These are phyloP conservation scores for Trichoderma koningiopsis DNA, from an alignment of 2,329 filamentous ascomycete species.

Conservation along the genomic window DNA sequence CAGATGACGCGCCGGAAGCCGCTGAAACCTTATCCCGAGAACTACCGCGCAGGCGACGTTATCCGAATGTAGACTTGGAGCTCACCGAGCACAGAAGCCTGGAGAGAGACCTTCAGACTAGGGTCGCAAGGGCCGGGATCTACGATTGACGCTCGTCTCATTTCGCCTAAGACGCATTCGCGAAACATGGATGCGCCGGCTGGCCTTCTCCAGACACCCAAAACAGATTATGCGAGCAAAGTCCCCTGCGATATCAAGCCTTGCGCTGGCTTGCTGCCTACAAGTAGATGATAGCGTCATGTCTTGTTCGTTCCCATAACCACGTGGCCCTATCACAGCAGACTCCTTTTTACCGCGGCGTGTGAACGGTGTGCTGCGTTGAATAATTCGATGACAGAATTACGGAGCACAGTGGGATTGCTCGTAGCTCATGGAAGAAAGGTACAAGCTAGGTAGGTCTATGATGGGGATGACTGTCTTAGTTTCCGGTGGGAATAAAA, in stretches of 20 bases:
- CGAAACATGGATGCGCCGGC: constrained; percentile 18
- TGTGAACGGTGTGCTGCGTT: background rate
- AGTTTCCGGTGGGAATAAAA: constrained; percentile 13
- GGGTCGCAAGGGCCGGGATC: constrained; percentile 13
- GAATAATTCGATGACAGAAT: background rate
- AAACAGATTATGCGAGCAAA: background rate
- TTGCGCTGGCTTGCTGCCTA: background rate
- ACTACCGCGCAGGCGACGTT: background rate
- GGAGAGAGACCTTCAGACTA: background rate
- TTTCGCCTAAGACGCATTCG: constrained; percentile 18
- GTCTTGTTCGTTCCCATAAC: background rate
- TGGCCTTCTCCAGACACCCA: constrained; percentile 17
- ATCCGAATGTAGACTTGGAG: background rate
- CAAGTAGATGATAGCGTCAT: background rate
- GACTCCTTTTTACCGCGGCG: background rate
- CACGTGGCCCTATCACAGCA: constrained; percentile 13
- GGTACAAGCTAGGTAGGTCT: background rate
- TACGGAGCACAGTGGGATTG: background rate
- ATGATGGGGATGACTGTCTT: constrained; percentile 11
- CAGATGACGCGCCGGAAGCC: constrained; percentile 25
- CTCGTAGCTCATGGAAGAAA: background rate
- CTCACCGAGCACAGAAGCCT: background rate
- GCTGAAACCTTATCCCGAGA: constrained; percentile 32
- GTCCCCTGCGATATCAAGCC: background rate
- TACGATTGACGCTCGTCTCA: constrained; percentile 24